Evolutionary conservation across 495 filamentous ascomycete species (phyloP), one percentile per base, ranked within the genome.

Genomic region (Penicillium roqueforti): DNA sequence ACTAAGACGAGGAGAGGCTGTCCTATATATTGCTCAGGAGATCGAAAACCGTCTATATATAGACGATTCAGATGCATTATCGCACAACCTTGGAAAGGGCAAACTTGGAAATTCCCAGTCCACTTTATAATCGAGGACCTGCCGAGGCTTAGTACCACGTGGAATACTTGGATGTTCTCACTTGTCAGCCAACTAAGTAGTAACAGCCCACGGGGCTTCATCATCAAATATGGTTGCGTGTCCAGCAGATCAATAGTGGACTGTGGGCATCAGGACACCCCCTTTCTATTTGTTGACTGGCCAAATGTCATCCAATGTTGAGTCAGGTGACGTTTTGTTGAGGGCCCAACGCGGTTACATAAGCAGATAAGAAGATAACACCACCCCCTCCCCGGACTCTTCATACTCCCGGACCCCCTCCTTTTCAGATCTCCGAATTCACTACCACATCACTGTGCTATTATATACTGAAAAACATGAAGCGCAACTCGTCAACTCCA

Each of bases 401-500:
- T 19, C 7, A 39, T 38, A 48, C 37, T 43, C 38, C 19, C 11
- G 6, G n/a, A 36, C 41, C 43, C 51, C 41, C 37, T 53, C 51
- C 20, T 23, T 42, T 42, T 38, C 8, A 28, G 28, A 28, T 26
- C 34, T 25, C 9, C 9, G 6, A 1, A 29, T 28, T 34, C 38
- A 14, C 1, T 16, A 13, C 31, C 28, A 43, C 38, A 14, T 1
- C 16, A 18, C 31, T 39, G 19, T 42, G 32, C 40, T 37, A 29
- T 28, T 23, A 13, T 22, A 34, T 31, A 13, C 6, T 28, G 10
- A 28, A 54, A 38, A 25, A 23, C 38, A 65, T 62, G 59, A 65
- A 63, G 41, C 60, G 40, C 53, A 47, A 41, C 40, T 54, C 60
- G n/a, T 29, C 56, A 38, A 55, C 36, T 18, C 37, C 56, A 11